Evolutionary conservation across 1,139 yeast genomes (phyloP).

Genomic region (Magnusiomyces paraingens): DNA sequence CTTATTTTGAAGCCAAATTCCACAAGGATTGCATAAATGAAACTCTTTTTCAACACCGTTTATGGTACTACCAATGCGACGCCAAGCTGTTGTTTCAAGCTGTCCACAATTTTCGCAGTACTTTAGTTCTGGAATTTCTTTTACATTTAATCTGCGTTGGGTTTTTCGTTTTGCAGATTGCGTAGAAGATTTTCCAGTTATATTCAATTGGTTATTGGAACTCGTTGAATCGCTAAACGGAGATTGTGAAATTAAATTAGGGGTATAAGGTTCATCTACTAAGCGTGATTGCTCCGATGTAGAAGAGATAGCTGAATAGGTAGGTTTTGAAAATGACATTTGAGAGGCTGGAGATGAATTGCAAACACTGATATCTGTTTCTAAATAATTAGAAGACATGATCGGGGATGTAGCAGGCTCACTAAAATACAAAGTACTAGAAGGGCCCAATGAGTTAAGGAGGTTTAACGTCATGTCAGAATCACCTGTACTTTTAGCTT

Average conservation of each 20-base stretch:
- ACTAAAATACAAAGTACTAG: not conserved
- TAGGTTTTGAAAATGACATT: not conserved
- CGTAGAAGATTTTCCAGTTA: not conserved
- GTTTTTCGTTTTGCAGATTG: not conserved
- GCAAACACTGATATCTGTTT: not conserved
- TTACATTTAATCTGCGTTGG: not conserved
- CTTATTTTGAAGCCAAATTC: constrained; percentile 31
- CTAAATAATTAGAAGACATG: not conserved
- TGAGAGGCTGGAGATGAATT: not conserved
- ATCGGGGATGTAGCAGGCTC: not conserved
- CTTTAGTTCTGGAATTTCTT: not conserved
- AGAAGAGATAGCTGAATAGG: not conserved
- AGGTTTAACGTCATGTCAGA: not conserved
- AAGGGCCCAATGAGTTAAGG: not conserved
- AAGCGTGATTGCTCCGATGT: not conserved
- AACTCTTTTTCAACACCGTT: constrained; percentile 16
- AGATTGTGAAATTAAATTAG: constrained; percentile 5
- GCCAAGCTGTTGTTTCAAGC: constrained; percentile 34
- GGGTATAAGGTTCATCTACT: not conserved
- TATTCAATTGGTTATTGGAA: not conserved
- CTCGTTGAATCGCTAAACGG: constrained; percentile 2
- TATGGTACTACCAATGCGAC: constrained; percentile 20
- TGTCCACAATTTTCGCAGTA: constrained; percentile 37
- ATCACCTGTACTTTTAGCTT: not conserved
- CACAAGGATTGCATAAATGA: constrained; percentile 35